Percentiles rank a stretch among this genome's conserved stretches.
These are phyloP conservation scores for Candida tammaniensis DNA, from an alignment of 805 yeast genomes.

Conservation along the genomic window DNA sequence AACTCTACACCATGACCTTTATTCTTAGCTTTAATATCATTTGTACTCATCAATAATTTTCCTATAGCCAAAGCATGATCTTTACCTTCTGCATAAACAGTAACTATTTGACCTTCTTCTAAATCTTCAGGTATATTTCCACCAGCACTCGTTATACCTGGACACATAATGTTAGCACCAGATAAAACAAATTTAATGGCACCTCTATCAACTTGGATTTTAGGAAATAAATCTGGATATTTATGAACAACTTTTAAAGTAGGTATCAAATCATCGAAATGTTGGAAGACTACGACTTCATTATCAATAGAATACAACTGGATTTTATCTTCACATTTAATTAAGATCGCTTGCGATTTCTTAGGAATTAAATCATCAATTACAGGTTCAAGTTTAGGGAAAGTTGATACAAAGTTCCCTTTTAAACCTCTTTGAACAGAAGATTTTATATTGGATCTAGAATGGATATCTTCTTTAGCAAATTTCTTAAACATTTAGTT, in stretches of 20 bases:
- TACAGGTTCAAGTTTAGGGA: constrained; percentile 68
- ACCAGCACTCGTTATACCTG: constrained; percentile 85
- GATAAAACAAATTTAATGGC: constrained; percentile 94
- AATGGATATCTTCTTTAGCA: constrained; percentile 81
- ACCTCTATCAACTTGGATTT: constrained; percentile 90
- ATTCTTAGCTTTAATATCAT: constrained; percentile 76
- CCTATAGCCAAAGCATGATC: constrained; percentile 90
- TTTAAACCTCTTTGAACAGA: constrained; percentile 92
- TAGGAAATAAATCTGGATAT: constrained; percentile 80
- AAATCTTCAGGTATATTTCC: constrained; percentile 76
- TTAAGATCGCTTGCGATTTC: constrained; percentile 73
- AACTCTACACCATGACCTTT: constrained; percentile 90
- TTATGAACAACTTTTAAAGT: constrained; percentile 71
- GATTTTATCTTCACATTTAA: constrained; percentile 88
- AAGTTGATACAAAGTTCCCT: constrained; percentile 67
- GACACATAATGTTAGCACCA: constrained; percentile 97
- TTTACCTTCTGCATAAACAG: constrained; percentile 89
- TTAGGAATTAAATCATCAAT: constrained; percentile 86
- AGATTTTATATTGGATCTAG: constrained; percentile 87
- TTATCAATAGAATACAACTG: constrained; percentile 72
- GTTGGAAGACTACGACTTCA: constrained; percentile 75
- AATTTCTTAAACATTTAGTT: constrained; percentile 59
- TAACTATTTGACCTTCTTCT: constrained; percentile 68
- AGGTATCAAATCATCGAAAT: constrained; percentile 78
- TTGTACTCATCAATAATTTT: constrained; percentile 81